A percentile compares a stretch with the other conserved stretches of the same genome.
These are phyloP conservation scores for Trichoderma sp. DNA, from an alignment of 2,329 filamentous ascomycete genomes.

Conservation along the genomic window DNA sequence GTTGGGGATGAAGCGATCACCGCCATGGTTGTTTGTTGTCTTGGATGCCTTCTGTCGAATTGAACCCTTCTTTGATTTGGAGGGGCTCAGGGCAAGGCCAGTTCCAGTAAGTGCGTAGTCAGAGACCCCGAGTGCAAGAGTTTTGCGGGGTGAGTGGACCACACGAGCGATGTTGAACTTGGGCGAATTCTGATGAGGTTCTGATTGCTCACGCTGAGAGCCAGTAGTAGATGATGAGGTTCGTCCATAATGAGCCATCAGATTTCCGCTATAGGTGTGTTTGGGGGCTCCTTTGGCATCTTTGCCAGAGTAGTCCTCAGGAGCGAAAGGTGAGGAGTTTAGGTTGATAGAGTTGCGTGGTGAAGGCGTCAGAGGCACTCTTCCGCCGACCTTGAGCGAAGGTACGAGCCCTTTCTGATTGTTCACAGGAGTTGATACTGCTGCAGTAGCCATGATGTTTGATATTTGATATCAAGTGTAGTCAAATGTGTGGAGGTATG, in stretches of 20 bases:
- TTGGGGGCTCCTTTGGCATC: constrained; percentile 57
- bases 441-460: constrained; percentile 68
- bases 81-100: constrained; percentile 62
- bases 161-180: constrained; percentile 91
- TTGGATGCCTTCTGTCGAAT: constrained; percentile 62
- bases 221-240: constrained; percentile 56
- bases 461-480: constrained; percentile 21
- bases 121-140: constrained; percentile 83
- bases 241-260: constrained; percentile 75
- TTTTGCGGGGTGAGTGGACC: constrained; percentile 73
- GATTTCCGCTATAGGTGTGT: constrained; percentile 77
- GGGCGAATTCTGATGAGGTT: constrained; percentile 54
- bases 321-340: constrained; percentile 74
- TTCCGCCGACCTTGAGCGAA: constrained; percentile 86
- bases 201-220: constrained; percentile 72
- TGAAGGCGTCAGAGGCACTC: constrained; percentile 91
- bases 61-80: constrained; percentile 55
- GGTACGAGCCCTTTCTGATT: constrained; percentile 92
- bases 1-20: constrained; percentile 95
- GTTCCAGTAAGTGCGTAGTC: constrained; percentile 90
- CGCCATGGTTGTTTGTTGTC: constrained; percentile 75
- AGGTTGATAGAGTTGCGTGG: constrained; percentile 63
- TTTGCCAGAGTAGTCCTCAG: constrained; percentile 55
- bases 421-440: constrained; percentile 88
- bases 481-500: not conserved